These are phyloP conservation scores for Vanderwaltozyma tropicalis DNA, from an alignment of 805 yeast genomes.

Conservation along the genomic window DNA sequence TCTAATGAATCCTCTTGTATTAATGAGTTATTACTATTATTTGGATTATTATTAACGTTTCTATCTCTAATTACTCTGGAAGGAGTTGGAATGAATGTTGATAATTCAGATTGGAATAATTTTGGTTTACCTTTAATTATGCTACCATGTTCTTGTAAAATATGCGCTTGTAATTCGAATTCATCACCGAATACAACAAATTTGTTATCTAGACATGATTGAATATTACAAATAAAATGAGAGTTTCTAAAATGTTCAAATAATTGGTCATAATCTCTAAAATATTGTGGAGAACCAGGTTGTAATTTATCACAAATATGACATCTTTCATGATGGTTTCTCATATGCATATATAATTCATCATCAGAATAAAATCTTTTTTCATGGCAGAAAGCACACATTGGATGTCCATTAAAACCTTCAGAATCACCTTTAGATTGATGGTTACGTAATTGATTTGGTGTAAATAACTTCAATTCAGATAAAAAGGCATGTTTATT, in stretches of 20 bases:
- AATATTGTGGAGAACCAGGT: conserved; percentile 58
- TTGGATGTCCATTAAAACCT: conserved; percentile 85
- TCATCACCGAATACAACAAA: conserved; percentile 88
- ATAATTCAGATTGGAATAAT: conserved; percentile 49
- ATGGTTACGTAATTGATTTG: conserved; percentile 57
- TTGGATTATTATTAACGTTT: background rate
- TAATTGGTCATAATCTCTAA: conserved; percentile 62
- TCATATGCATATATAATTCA: conserved; percentile 70
- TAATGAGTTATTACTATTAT: background rate
- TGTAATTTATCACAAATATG: conserved; percentile 72
- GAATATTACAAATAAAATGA: conserved; percentile 73
- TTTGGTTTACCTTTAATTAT: conserved; percentile 23
- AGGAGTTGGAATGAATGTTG: conserved; percentile 40
- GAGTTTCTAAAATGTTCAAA: conserved; percentile 61
- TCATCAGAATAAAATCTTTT: conserved; percentile 78
- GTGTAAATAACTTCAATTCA: conserved; percentile 56
- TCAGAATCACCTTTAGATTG: conserved; percentile 56
- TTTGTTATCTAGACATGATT: conserved; percentile 71
- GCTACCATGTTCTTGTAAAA: conserved; percentile 61
- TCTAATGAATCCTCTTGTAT: conserved; percentile 29
- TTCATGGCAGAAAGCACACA: conserved; percentile 69
- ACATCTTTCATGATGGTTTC: conserved; percentile 81
- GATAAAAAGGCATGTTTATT: conserved; percentile 66
- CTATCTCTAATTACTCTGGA: conserved; percentile 19
- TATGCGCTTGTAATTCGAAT: conserved; percentile 77